Evolutionary conservation across 2,329 filamentous ascomycete genomes (phyloP).

Genomic region (Paramyrothecium sp.): DNA sequence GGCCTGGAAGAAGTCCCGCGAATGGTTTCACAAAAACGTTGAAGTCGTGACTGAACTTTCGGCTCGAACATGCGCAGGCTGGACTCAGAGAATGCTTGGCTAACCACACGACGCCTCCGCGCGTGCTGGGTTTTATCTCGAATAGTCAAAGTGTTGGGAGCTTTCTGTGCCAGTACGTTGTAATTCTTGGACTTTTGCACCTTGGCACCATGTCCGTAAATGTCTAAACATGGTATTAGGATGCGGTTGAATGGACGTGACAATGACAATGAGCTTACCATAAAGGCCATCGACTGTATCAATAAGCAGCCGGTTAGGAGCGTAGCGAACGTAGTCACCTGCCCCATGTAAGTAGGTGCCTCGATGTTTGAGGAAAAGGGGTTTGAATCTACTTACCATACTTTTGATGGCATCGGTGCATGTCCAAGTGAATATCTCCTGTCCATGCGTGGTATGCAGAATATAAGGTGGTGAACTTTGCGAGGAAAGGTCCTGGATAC

Average conservation of each 20-base stretch:
- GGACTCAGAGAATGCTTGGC: conserved; percentile 20
- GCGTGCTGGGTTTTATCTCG: conserved; percentile 9
- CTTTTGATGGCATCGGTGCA: conserved; percentile 29
- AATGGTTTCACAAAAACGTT: conserved; percentile 1
- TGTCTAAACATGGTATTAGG: conserved; percentile 5
- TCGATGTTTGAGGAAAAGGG: not conserved
- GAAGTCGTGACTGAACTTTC: conserved; percentile 5
- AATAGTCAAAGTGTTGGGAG: conserved; percentile 5
- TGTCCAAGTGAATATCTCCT: conserved; percentile 31
- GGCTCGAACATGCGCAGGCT: conserved; percentile 15
- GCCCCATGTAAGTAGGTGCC: not conserved
- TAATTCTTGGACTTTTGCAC: conserved; percentile 16
- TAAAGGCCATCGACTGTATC: conserved; percentile 9
- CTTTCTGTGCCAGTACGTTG: conserved; percentile 6
- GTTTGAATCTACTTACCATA: conserved; percentile 20
- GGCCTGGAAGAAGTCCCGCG: not conserved
- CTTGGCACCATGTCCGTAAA: conserved; percentile 10
- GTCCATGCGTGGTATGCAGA: conserved; percentile 31
- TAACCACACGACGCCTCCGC: conserved; percentile 12
- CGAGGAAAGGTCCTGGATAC: conserved; percentile 31
- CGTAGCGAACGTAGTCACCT: conserved; percentile 22
- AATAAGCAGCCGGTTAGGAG: conserved; percentile 19
- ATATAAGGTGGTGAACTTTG: conserved; percentile 27
- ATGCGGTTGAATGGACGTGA: no score
- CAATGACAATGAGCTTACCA: no score